Percentiles rank a stretch among this genome's conserved stretches.
phyloP scores from a whole-genome alignment of 352 stramenopile species.

The Pelagophyceae sp. region DNA sequence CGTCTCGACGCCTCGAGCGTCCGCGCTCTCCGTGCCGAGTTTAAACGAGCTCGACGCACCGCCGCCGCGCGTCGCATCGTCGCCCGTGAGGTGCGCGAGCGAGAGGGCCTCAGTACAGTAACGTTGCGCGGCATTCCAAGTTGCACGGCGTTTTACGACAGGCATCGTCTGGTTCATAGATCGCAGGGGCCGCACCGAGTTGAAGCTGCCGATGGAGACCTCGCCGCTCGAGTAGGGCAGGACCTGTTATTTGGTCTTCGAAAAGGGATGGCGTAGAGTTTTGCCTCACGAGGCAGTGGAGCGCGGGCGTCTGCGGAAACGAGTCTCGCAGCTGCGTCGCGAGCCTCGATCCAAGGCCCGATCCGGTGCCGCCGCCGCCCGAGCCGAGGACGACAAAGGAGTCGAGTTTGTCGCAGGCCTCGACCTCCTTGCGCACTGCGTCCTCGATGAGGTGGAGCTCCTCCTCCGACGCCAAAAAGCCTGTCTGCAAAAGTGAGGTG shows the following conservation, averaged over 20 bases:
- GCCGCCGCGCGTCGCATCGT: neutral
- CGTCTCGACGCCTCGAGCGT: no score
- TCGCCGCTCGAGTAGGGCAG: neutral
- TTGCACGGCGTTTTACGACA: no score
- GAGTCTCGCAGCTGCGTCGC: neutral
- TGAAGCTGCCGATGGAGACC: neutral
- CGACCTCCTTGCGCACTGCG: neutral
- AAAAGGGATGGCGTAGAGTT: no score
- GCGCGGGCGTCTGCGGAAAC: neutral
- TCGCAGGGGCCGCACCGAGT: no score
- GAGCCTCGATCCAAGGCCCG: neutral
- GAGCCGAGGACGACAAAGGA: neutral
- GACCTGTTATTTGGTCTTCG: no score
- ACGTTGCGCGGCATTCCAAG: no score
- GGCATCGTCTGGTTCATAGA: no score
- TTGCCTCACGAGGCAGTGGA: neutral
- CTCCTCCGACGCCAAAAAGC: neutral
- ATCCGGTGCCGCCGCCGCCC: neutral
- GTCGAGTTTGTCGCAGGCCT: neutral
- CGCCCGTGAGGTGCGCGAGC: neutral
- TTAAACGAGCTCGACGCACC: no score
- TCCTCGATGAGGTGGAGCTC: neutral
- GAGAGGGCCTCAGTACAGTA: no score
- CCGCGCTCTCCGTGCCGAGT: no score
- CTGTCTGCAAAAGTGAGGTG: no score